Evolutionary conservation across 805 yeast species (phyloP), one percentile per base, ranked within the genome.

Genomic region (Candida maesae): DNA sequence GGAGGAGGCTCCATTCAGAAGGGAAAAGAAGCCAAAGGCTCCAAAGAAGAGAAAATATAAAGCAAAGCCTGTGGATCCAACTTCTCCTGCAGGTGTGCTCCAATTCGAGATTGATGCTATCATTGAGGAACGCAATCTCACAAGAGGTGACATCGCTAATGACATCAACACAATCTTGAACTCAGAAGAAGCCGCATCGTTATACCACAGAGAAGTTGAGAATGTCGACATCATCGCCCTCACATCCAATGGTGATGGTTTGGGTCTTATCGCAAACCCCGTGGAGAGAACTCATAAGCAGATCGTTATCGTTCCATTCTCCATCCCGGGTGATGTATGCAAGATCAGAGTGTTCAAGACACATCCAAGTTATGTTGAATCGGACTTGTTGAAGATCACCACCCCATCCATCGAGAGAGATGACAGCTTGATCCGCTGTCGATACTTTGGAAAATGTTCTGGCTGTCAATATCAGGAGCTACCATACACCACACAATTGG

Each of bases 401-500:
- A 41, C 64, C 46, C 53, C 67, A 2, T 70, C 83, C 0, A 41
- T 47, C 4, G 58, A 51, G 34, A 65, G 76, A 35, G 70, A 86
- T 45, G 81, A 84, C 51, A 58, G 67, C 6, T 70, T 84, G 38
- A 78, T 83, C 42, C 74, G 74, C 49, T 88, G 96, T 65, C 72
- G 76, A 48, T 93, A 93, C 65, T 93, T 91, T 65, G 95, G 95
- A 12, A 78, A 78, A 48, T 90, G 97, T 61, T 86, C 95, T 1
- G 98, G 98, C 3, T 90, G 98, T 61, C 98, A 93, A 65, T 88
- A 80, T 59, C 98, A 93, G 60, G 79, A 79, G 60, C 66, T 89
- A 25, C 70, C 75, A 2, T 93, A 93, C 59, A 72, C 71, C 1
- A 71, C 79, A 31, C 98, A 91, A 64, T 68, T 93, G 39, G 65